Evolutionary conservation across 257 asterid species (phyloP), one percentile per base, ranked within the genome.

Genomic region (Solanum phureja): DNA sequence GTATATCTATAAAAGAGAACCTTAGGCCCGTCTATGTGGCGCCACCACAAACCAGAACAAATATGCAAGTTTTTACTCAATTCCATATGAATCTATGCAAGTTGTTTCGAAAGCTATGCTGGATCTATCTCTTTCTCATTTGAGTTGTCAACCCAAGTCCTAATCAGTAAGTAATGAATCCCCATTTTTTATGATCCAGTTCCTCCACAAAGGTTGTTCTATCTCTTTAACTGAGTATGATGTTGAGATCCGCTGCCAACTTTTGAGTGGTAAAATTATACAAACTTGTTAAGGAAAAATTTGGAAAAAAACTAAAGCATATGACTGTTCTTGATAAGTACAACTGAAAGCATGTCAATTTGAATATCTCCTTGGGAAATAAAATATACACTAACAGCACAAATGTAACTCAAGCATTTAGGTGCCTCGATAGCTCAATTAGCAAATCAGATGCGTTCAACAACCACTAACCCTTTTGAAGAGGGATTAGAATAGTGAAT

Each of bases 211-310:
- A 31, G 33, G 33, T 3, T 31, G 33, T 2, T 31, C 33, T 31
- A 31, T 31, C 33, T 31, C 33, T 56, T 58, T 21, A 42, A 27
- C 42, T 84, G 79, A 88, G 27, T 60, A 66, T 27, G 60, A 12
- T 52, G 66, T 38, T 42, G 87, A 86, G 77, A 49, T 72, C 23
- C 27, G 68, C 8, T 24, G 81, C 88, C 87, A 56, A 87, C 91
- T 44, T 84, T 24, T 23, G 84, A 62, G 56, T 16, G 42, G 29
- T 16, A 81, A 81, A 29, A 29, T 16, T 9, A 81, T 81, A 24
- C 19, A 16, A 19, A 82, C 18, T 49, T 1, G 11, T 13, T 49
- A 49, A 82, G 40, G 10, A 14, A 29, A 81, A 46, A 58, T 14
- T 16, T 64, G 11, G 12, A 49, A 11, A 27, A 44, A 79, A 44